These are phyloP conservation scores for Myriangium duriaei DNA, from an alignment of 2,329 filamentous ascomycete genomes.

Conservation along the genomic window DNA sequence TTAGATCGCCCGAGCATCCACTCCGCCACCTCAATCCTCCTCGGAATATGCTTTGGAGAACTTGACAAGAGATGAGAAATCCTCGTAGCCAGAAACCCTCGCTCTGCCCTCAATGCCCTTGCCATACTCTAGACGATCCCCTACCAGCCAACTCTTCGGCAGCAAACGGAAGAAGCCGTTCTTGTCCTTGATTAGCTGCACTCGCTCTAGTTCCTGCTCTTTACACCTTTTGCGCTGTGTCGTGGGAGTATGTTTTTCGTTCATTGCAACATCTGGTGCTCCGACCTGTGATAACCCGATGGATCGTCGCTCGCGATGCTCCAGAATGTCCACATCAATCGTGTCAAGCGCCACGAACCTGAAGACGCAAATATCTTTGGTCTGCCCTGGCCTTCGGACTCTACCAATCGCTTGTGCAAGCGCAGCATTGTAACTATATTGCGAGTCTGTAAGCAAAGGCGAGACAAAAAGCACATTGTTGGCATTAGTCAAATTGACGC, in stretches of 20 bases:
- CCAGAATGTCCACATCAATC: conserved; percentile 36
- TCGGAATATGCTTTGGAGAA: conserved; percentile 21
- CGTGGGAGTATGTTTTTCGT: not conserved
- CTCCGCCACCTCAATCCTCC: conserved; percentile 19
- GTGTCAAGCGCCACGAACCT: conserved; percentile 72
- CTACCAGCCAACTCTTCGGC: conserved; percentile 20
- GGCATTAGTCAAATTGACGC: conserved; percentile 47
- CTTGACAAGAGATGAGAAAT: conserved; percentile 23
- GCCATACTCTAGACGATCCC: conserved; percentile 9
- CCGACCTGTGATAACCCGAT: conserved; percentile 17
- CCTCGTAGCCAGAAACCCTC: conserved; percentile 20
- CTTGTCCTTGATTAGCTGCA: conserved; percentile 19
- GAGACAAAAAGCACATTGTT: conserved; percentile 54
- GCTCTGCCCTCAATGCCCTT: conserved; percentile 15
- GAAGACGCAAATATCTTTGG: conserved; percentile 45
- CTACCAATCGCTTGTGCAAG: conserved; percentile 55
- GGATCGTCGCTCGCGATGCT: conserved; percentile 28
- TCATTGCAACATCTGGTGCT: not conserved
- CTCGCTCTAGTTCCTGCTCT: conserved; percentile 16
- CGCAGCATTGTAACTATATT: conserved; percentile 42
- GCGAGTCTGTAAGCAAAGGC: conserved; percentile 38
- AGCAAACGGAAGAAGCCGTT: conserved; percentile 21
- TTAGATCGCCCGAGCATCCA: no score
- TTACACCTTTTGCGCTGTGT: conserved; percentile 31
- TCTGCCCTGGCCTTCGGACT: conserved; percentile 45